Percentiles rank a stretch among this genome's conserved stretches.
These are phyloP conservation scores for Phytophthora fragariae DNA, from an alignment of 352 stramenopile species.

Conservation along the genomic window DNA sequence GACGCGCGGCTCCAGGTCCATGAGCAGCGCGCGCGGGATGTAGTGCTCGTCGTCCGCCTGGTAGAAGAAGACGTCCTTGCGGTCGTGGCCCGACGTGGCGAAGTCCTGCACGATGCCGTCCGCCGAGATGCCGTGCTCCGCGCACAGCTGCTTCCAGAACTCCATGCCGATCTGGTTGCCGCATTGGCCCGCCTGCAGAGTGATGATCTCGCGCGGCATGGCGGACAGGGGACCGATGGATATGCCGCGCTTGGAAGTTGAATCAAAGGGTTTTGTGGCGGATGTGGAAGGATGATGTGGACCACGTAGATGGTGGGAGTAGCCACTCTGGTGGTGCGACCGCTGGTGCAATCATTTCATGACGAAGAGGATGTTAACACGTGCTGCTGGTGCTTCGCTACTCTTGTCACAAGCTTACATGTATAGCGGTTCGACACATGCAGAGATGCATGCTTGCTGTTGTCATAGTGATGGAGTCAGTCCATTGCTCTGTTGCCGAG, in stretches of 20 bases:
- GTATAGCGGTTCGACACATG: no score
- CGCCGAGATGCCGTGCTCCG: constrained; percentile 98
- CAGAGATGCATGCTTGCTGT: no score
- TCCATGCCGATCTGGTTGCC: constrained; percentile 99
- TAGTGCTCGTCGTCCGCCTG: constrained; percentile 99
- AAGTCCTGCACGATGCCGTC: constrained; percentile 97
- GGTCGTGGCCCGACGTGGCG: constrained; percentile 93
- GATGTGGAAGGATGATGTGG: background rate
- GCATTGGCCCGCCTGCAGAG: constrained; percentile 99
- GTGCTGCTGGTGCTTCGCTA: background rate
- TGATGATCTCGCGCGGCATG: constrained; percentile 99
- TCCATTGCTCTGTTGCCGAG: background rate
- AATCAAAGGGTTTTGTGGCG: constrained; percentile 3
- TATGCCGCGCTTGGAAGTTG: background rate
- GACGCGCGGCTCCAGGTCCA: constrained; percentile 97
- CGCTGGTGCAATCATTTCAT: background rate
- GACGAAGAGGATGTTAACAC: background rate
- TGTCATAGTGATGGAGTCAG: constrained; percentile 4
- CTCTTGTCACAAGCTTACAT: no score
- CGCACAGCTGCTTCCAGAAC: constrained; percentile 99
- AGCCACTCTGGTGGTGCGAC: constrained; percentile 26
- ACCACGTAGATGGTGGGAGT: constrained; percentile 7
- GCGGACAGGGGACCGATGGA: constrained; percentile 2
- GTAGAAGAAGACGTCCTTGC: constrained; percentile 99
- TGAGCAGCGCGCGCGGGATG: constrained; percentile 96